Percentiles rank a stretch among this genome's conserved stretches.
These are phyloP conservation scores for Leccinellum albellum DNA, from an alignment of 768 basidiomycete species.

Conservation along the genomic window DNA sequence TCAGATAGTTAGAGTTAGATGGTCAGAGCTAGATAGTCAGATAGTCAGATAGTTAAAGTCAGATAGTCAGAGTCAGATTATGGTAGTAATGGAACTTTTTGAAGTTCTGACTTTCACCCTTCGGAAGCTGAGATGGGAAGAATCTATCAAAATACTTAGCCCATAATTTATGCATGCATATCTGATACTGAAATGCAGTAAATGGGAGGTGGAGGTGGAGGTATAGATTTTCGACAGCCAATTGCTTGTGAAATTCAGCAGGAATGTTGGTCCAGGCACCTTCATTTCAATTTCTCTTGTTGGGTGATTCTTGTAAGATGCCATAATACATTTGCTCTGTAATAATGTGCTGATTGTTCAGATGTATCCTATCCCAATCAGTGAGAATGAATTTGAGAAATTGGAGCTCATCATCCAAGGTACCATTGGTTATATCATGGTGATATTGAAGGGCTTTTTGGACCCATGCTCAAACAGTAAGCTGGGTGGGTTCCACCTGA, in stretches of 20 bases:
- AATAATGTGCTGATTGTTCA: not conserved
- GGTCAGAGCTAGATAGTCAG: too few species aligned
- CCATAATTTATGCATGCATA: not conserved
- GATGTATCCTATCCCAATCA: not conserved
- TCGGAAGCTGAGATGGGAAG: not conserved
- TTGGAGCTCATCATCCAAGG: not conserved
- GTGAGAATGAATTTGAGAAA: conserved; percentile 5
- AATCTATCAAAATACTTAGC: not conserved
- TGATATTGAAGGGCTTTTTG: not conserved
- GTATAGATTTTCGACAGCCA: not conserved
- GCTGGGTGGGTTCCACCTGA: not conserved
- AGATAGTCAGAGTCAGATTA: too few species aligned
- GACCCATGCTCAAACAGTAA: not conserved
- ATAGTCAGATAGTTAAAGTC: too few species aligned
- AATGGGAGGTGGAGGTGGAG: not conserved
- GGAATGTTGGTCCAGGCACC: not conserved
- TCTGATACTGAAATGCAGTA: not conserved
- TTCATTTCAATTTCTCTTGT: not conserved
- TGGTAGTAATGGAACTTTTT: not conserved
- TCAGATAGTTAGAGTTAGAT: too few species aligned
- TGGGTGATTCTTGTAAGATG: not conserved
- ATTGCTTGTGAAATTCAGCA: not conserved
- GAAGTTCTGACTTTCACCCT: not conserved
- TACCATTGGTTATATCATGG: not conserved
- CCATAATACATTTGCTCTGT: not conserved